These are phyloP conservation scores for Vitis labrusca DNA, from an alignment of 164 flowering plant genomes.

Conservation along the genomic window DNA sequence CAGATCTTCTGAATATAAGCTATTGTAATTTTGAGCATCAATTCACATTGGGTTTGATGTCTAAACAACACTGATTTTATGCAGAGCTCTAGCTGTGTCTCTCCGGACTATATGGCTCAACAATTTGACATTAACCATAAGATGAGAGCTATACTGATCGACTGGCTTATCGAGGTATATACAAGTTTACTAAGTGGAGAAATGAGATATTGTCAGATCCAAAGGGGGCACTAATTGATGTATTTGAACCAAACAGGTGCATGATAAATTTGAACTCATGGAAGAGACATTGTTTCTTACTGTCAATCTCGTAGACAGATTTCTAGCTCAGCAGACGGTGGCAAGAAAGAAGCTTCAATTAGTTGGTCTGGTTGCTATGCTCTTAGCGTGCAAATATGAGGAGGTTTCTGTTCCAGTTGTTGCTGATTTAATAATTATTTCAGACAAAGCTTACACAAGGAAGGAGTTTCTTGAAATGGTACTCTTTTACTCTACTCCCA, in stretches of 20 bases:
- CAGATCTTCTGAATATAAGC: too few relatives aligned
- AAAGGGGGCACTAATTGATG: too few relatives aligned
- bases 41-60: neutral
- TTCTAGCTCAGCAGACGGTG: conserved; percentile 41
- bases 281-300: conserved; percentile 63
- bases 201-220: too few relatives aligned
- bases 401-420: conserved; percentile 66
- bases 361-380: conserved; percentile 65
- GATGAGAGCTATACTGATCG: conserved; percentile 64
- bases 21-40: neutral
- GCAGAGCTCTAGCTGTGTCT: conserved; percentile 48
- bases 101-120: conserved; percentile 49
- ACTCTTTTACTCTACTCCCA: neutral
- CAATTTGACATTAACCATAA: conserved; percentile 62
- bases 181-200: neutral
- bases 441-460: conserved; percentile 61
- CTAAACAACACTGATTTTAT: neutral
- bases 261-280: conserved; percentile 64
- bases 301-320: conserved; percentile 59
- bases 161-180: conserved; percentile 70
- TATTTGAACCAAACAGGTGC: conserved; percentile 40
- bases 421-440: conserved; percentile 55
- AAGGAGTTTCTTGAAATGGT: conserved; percentile 64
- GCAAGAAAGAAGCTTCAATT: conserved; percentile 65
- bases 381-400: conserved; percentile 69